Evolutionary conservation across 441 rosid species (phyloP), one percentile per base, ranked within the genome.

Genomic region (Syzygium malaccense): DNA sequence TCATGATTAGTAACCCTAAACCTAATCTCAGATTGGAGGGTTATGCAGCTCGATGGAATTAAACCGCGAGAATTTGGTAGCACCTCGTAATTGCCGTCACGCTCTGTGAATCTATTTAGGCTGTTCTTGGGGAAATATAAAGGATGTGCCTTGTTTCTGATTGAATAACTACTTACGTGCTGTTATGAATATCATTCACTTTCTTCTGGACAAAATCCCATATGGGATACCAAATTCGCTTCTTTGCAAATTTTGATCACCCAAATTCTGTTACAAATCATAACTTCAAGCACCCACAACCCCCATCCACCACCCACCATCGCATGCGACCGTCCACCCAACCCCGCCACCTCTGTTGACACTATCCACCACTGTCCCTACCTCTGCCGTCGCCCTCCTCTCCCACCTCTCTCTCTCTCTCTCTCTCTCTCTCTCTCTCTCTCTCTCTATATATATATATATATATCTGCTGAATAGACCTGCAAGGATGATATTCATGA

Each of bases 61-160:
- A 37, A 75, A 41, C 6, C 3, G 9, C 14, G 1, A 12, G n/a
- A 23, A 3, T 37, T 20, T 75, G 10, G n/a, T 25, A 14, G 25
- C 7, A 48, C 25, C 19, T 75, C 5, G 3, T 1, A 6, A 14
- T 75, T n/a, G 8, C 10, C 8, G 0, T 11, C 10, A 6, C 1
- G 5, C 14, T 23, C 7, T 13, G 3, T 75, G n/a, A 23, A 23
- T 20, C 0, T 60, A 28, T 13, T 2, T 75, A 2, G 41, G 6
- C 1, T 23, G 14, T 32, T 32, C 45, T 32, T 4, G 26, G 2
- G 25, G 19, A 37, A 66, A 8, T 32, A 32, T 19, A 10, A 19
- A 41, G 33, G 4, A 19, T 68, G n/a, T 23, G 13, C 2, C 8
- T 13, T 1, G 14, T 5, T 75, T 41, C 41, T 25, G 18, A 75